phyloP scores from a whole-genome alignment of 2,329 filamentous ascomycete genomes.

The Fusarium devonianum region DNA sequence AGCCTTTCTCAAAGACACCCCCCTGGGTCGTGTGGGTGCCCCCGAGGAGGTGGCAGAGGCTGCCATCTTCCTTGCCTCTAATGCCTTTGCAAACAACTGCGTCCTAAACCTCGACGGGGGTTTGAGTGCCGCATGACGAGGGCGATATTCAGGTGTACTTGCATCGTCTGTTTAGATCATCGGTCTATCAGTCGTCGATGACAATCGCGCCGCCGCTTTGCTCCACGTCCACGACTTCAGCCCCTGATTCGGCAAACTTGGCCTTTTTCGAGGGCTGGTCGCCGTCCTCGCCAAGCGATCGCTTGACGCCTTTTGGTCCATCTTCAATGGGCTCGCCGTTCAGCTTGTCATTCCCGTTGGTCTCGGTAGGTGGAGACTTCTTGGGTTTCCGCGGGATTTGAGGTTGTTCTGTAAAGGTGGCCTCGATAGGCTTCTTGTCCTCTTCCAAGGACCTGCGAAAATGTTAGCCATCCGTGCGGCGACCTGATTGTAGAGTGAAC shows the following conservation, averaged over 20 bases:
- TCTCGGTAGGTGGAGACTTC: conserved; percentile 47
- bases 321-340: conserved; percentile 52
- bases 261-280: conserved; percentile 58
- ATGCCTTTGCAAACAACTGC: conserved; percentile 87
- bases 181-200: conserved; percentile 63
- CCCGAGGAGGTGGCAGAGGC: conserved; percentile 81
- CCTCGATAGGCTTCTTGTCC: conserved; percentile 63
- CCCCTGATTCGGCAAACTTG: conserved; percentile 49
- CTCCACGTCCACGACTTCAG: conserved; percentile 58
- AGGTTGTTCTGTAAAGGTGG: conserved; percentile 52
- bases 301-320: conserved; percentile 54
- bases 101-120: conserved; percentile 87
- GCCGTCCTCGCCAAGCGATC: conserved; percentile 53
- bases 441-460: conserved; percentile 50
- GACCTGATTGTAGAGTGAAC: conserved; percentile 35
- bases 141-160: conserved; percentile 14
- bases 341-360: conserved; percentile 49
- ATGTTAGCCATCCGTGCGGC: conserved; percentile 38
- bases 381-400: conserved; percentile 63
- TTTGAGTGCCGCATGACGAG: conserved; percentile 68
- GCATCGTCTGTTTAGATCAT: conserved; percentile 9
- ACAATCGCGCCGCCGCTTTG: conserved; percentile 69
- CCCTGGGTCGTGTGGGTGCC: conserved; percentile 69
- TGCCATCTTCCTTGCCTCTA: conserved; percentile 77
- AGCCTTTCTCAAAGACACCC: conserved; percentile 61